Evolutionary conservation across 169 alveolate species (phyloP).

Genomic region (Cryptosporidium viatorum): DNA sequence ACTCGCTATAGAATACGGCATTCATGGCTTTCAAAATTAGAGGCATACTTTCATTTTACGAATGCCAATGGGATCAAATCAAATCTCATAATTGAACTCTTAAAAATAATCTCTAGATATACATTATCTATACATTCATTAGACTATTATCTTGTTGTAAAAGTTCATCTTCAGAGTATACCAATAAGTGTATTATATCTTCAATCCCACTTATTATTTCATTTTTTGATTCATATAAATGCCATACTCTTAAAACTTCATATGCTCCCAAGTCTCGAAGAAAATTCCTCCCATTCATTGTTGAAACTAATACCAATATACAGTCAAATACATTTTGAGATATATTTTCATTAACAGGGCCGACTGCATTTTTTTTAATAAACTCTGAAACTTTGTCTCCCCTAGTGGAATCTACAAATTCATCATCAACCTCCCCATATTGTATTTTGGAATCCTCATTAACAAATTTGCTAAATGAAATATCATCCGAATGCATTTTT

Average conservation of each 20-base stretch:
- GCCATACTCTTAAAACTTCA: constrained; percentile 71
- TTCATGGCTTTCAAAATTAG: constrained; percentile 50
- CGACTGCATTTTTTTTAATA: constrained; percentile 21
- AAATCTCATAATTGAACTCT: not conserved
- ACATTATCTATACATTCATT: not conserved
- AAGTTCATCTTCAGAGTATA: constrained; percentile 47
- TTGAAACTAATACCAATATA: constrained; percentile 33
- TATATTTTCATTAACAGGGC: constrained; percentile 19
- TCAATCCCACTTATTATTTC: constrained; percentile 36
- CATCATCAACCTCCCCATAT: not conserved
- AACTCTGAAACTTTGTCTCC: not conserved
- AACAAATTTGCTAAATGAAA: not conserved
- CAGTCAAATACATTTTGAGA: constrained; percentile 50
- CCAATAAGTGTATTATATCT: constrained; percentile 37
- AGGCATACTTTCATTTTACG: constrained; percentile 48
- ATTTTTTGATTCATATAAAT: constrained; percentile 39
- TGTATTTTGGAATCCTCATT: not conserved
- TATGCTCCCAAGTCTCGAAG: constrained; percentile 37
- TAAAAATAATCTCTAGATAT: not conserved
- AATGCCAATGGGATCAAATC: constrained; percentile 48
- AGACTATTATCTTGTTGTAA: constrained; percentile 4
- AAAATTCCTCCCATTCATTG: constrained; percentile 18
- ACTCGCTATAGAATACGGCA: constrained; percentile 22
- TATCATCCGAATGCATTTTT: not conserved
- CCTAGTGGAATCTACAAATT: not conserved